phyloP scores from a whole-genome alignment of 768 basidiomycete genomes.

The Agrocybe pediades region DNA sequence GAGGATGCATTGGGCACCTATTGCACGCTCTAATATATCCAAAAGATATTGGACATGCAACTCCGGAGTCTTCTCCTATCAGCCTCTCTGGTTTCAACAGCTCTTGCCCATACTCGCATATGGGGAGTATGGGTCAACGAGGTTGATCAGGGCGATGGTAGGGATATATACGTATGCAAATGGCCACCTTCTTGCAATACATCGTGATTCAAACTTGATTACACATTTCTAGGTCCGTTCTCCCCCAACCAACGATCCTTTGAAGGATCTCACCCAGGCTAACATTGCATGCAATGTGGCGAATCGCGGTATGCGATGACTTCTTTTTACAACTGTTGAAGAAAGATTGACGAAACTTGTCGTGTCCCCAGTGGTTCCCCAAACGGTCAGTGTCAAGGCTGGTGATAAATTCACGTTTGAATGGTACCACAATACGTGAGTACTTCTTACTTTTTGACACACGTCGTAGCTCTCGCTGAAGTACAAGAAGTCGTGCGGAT shows the following conservation, averaged over 20 bases:
- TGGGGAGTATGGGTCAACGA: constrained; percentile 39
- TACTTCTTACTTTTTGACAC: neutral
- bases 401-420: constrained; percentile 36
- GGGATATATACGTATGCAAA: constrained; percentile 27
- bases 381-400: constrained; percentile 27
- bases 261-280: constrained; percentile 33
- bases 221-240: constrained; percentile 31
- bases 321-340: neutral
- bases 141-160: constrained; percentile 35
- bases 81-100: constrained; percentile 22
- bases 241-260: constrained; percentile 36
- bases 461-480: neutral
- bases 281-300: constrained; percentile 35
- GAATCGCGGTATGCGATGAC: constrained; percentile 22
- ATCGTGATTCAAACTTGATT: neutral
- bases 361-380: constrained; percentile 25
- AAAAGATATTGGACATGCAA: constrained; percentile 26
- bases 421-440: constrained; percentile 34
- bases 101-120: constrained; percentile 33
- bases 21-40: no score
- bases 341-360: no score
- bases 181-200: neutral
- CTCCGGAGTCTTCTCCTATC: constrained; percentile 19
- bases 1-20: no score
- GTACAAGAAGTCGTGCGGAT: constrained; percentile 29